These are phyloP conservation scores for Pleurotus eryngii DNA, from an alignment of 768 basidiomycete species.

Conservation along the genomic window DNA sequence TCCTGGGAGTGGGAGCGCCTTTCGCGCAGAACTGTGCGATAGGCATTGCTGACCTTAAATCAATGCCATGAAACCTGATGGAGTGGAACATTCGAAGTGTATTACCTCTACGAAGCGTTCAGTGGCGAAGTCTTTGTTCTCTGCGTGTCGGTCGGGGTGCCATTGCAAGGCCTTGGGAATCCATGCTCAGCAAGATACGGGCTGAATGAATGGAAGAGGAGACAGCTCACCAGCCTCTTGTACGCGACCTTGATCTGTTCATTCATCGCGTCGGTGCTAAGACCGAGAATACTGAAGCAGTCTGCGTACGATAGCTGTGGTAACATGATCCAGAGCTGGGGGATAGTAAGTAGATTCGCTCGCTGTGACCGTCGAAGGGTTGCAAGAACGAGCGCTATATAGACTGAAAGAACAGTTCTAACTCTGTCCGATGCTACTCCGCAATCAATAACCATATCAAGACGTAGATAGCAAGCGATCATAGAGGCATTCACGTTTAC, in stretches of 20 bases:
- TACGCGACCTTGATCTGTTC: slow-evolving; percentile 42
- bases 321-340: neutral
- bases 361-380: neutral
- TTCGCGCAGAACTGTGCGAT: slow-evolving; percentile 49
- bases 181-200: neutral
- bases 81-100: slow-evolving; percentile 12
- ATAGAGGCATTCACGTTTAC: slow-evolving; percentile 6
- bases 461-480: slow-evolving; percentile 3
- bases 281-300: neutral
- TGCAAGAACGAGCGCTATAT: neutral
- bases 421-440: slow-evolving; percentile 8
- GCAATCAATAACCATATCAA: slow-evolving; percentile 8
- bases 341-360: neutral
- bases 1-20: slow-evolving; percentile 12
- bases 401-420: slow-evolving; percentile 4
- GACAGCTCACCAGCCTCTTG: slow-evolving; percentile 50
- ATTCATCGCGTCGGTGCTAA: slow-evolving; percentile 2
- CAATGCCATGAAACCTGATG: slow-evolving; percentile 7
- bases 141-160: slow-evolving; percentile 63
- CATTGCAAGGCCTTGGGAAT: slow-evolving; percentile 50
- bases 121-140: slow-evolving; percentile 49
- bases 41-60: slow-evolving; percentile 51
- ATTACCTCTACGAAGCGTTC: slow-evolving; percentile 57
- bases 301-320: slow-evolving; percentile 1
- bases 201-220: slow-evolving; percentile 17